These are phyloP conservation scores for Carex scoparia DNA, from an alignment of 176 grass and related monocot species.

Conservation along the genomic window DNA sequence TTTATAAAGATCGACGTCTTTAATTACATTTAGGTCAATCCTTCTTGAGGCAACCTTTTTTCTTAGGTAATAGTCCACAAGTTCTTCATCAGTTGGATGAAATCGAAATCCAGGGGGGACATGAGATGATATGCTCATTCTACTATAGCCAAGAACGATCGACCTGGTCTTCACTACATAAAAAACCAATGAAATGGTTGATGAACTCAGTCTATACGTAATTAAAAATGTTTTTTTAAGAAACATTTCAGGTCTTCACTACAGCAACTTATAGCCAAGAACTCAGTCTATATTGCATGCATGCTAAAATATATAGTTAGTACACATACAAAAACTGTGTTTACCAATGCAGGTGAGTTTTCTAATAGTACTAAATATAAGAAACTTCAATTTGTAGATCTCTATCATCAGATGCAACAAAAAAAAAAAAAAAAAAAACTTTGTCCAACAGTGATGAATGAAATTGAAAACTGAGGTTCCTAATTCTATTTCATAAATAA, in stretches of 20 bases:
- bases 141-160: neutral
- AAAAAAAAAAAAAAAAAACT: too few relatives aligned
- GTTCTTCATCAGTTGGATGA: conserved; percentile 86
- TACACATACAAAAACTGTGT: neutral
- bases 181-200: too few relatives aligned
- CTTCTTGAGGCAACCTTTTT: conserved; percentile 82
- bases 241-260: neutral
- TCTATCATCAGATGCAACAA: neutral
- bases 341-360: neutral
- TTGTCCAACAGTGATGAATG: neutral
- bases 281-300: neutral
- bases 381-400: neutral
- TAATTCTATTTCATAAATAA: neutral
- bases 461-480: neutral
- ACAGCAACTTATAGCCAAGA: neutral
- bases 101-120: conserved; percentile 91
- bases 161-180: neutral
- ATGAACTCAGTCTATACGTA: neutral
- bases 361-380: neutral
- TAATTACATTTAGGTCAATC: conserved; percentile 94
- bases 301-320: neutral
- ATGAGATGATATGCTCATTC: conserved; percentile 45
- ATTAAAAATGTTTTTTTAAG: too few relatives aligned
- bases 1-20: conserved; percentile 90
- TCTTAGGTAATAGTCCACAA: conserved; percentile 87